A percentile compares a stretch with the other conserved stretches of the same genome.
Evolutionary conservation across 2,329 filamentous ascomycete genomes (phyloP).

Genomic region (Talaromyces piceae): DNA sequence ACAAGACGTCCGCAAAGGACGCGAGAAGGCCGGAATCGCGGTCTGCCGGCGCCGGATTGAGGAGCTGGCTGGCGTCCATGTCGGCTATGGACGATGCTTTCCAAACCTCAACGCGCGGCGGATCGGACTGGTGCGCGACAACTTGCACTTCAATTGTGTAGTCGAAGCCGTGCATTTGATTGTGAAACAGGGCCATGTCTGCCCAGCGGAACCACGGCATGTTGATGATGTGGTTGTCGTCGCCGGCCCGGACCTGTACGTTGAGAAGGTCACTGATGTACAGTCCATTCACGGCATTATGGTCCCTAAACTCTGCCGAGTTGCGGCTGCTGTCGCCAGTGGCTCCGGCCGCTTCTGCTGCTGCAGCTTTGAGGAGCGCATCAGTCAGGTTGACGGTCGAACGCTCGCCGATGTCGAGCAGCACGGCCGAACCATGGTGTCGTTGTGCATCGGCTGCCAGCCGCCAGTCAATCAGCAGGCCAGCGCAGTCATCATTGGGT

Average conservation of each 20-base stretch:
- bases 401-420: slow-evolving; percentile 2
- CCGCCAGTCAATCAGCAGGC: slow-evolving; percentile 3
- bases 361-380: background rate
- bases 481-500: background rate
- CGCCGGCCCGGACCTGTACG: slow-evolving; percentile 1
- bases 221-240: slow-evolving; percentile 5
- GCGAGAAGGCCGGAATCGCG: background rate
- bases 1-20: background rate
- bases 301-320: background rate
- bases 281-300: background rate
- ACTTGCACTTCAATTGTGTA: background rate
- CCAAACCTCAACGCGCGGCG: slow-evolving; percentile 6
- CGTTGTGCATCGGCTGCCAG: background rate
- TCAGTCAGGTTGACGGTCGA: slow-evolving; percentile 3
- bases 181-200: slow-evolving; percentile 5
- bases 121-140: background rate
- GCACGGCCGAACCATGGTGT: background rate
- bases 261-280: slow-evolving; percentile 4
- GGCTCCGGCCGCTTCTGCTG: background rate
- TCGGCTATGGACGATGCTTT: slow-evolving; percentile 3
- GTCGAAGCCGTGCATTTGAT: slow-evolving; percentile 6
- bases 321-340: background rate
- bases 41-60: background rate
- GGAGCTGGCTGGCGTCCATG: background rate
- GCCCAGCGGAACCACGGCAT: slow-evolving; percentile 9